phyloP scores from a whole-genome alignment of 1,284 basidiomycete species.

The Naganishia liquefaciens region DNA sequence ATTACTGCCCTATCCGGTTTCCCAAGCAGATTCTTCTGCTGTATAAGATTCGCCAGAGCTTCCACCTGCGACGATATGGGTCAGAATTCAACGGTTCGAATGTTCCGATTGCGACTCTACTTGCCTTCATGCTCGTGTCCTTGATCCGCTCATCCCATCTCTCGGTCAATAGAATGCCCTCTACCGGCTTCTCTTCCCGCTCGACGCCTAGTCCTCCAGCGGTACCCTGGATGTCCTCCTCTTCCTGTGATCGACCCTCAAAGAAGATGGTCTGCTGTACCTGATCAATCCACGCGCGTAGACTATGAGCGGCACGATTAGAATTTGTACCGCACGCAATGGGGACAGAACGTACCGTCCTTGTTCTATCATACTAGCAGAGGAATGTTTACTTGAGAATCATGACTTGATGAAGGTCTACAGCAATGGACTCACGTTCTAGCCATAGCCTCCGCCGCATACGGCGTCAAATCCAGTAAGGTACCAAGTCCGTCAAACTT shows the following conservation, averaged over 20 bases:
- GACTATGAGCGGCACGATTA: slow-evolving; percentile 38
- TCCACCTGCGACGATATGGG: slow-evolving; percentile 25
- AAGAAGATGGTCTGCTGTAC: slow-evolving; percentile 91
- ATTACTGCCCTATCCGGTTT: slow-evolving; percentile 5
- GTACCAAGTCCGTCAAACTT: slow-evolving; percentile 83
- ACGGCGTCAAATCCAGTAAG: slow-evolving; percentile 77
- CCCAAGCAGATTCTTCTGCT: slow-evolving; percentile 25
- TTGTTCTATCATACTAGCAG: slow-evolving; percentile 81
- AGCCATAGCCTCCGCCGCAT: slow-evolving; percentile 89
- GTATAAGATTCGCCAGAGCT: slow-evolving; percentile 30
- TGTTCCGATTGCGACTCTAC: neutral
- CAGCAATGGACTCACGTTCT: slow-evolving; percentile 58
- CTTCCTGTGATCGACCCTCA: slow-evolving; percentile 64
- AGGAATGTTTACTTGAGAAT: neutral
- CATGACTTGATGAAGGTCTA: neutral
- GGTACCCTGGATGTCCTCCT: slow-evolving; percentile 85
- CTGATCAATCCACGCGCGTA: slow-evolving; percentile 90
- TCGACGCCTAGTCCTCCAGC: slow-evolving; percentile 82
- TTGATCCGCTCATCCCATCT: slow-evolving; percentile 88
- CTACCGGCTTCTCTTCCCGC: slow-evolving; percentile 68
- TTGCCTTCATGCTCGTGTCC: slow-evolving; percentile 76
- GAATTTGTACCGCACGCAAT: neutral
- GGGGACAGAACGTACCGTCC: slow-evolving; percentile 59
- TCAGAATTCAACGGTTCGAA: neutral
- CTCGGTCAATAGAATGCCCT: slow-evolving; percentile 82